A percentile compares a stretch with the other conserved stretches of the same genome.
These are phyloP conservation scores for Abelmoschus esculentus DNA, from an alignment of 345 rosid species.

Conservation along the genomic window DNA sequence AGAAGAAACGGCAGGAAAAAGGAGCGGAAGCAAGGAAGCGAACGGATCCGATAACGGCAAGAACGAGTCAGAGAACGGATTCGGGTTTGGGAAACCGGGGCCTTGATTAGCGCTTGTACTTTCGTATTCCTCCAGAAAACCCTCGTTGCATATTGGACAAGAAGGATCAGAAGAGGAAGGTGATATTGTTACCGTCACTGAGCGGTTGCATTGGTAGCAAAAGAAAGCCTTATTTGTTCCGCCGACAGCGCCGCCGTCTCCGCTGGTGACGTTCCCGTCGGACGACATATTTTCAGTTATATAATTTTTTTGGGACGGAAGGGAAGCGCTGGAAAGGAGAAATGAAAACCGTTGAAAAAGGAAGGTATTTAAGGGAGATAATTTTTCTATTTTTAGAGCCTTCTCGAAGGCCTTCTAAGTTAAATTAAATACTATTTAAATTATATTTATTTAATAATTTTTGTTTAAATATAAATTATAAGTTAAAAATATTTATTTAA, in stretches of 20 bases:
- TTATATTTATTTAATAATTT: too few species aligned
- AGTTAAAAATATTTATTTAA: too few species aligned
- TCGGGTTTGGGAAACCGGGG: conserved; percentile 1
- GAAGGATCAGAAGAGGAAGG: conserved; percentile 35
- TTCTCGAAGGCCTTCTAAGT: background rate
- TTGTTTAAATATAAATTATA: too few species aligned
- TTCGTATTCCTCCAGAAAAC: conserved; percentile 54
- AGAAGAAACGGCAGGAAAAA: conserved; percentile 20
- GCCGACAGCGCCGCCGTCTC: background rate
- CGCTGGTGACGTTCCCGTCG: background rate
- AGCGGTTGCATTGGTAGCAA: conserved; percentile 54
- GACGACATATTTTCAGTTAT: background rate
- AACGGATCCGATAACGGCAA: background rate
- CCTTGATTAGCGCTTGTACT: conserved; percentile 22
- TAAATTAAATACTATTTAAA: background rate
- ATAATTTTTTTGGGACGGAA: background rate
- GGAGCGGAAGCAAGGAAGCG: conserved; percentile 16
- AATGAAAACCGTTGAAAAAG: background rate
- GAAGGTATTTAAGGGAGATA: background rate
- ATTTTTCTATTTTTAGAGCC: background rate
- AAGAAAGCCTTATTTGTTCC: conserved; percentile 30
- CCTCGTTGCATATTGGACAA: conserved; percentile 48
- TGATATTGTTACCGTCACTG: conserved; percentile 36
- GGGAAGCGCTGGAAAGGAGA: background rate
- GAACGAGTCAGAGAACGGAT: conserved; percentile 15